Evolutionary conservation across 495 filamentous ascomycete genomes (phyloP).

Genomic region (Cairneyella variabilis): DNA sequence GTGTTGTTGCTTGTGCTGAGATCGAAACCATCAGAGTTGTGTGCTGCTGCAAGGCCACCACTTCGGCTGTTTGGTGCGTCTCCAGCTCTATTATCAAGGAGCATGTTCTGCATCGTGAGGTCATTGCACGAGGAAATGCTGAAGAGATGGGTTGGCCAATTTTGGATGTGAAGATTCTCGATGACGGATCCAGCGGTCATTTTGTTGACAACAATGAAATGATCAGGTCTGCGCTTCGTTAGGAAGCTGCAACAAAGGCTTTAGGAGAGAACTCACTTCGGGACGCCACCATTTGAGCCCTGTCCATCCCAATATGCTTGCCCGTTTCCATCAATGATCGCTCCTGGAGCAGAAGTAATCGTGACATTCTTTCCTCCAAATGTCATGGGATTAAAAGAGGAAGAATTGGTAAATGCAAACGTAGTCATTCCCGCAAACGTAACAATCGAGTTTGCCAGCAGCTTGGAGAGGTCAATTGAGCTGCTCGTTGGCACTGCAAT

Average conservation of each 20-base stretch:
- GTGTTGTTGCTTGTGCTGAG: constrained; percentile 32
- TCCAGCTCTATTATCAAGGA: constrained; percentile 41
- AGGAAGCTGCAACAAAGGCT: constrained; percentile 3
- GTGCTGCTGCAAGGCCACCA: constrained; percentile 33
- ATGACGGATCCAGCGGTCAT: constrained; percentile 32
- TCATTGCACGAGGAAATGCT: constrained; percentile 28
- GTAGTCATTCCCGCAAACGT: constrained; percentile 40
- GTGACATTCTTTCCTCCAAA: constrained; percentile 38
- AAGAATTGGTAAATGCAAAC: constrained; percentile 35
- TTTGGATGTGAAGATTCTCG: constrained; percentile 37
- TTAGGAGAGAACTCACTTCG: constrained; percentile 30
- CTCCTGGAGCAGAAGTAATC: constrained; percentile 35
- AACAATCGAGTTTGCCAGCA: constrained; percentile 37
- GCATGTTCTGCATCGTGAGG: constrained; percentile 31
- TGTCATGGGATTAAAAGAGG: constrained; percentile 35
- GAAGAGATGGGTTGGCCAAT: constrained; percentile 42
- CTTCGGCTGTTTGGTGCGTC: constrained; percentile 36
- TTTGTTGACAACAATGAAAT: constrained; percentile 43
- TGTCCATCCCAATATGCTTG: constrained; percentile 44
- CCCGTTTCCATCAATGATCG: constrained; percentile 44
- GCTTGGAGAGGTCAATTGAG: constrained; percentile 34
- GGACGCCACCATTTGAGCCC: constrained; percentile 42
- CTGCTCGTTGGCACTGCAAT: constrained; percentile 33
- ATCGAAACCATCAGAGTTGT: constrained; percentile 43
- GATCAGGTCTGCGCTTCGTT: constrained; percentile 32